Conservation (phyloP, 495 filamentous ascomycete genomes). For the Podospora australis region DNA sequence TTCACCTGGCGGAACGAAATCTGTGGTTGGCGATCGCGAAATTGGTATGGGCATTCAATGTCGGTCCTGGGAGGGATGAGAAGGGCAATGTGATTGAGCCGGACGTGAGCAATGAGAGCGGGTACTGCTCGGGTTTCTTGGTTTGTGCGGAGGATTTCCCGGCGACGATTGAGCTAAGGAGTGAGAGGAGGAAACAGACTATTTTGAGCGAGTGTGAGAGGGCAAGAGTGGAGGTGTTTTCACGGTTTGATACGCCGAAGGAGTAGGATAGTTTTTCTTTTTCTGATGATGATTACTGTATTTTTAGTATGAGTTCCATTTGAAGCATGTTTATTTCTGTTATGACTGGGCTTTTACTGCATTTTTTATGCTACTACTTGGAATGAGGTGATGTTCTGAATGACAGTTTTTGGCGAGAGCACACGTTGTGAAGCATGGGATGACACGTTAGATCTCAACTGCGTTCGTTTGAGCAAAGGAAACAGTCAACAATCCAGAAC, state of each 20-base stretch:
- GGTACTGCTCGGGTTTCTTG: conserved; percentile 37
- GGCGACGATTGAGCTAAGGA: conserved; percentile 17
- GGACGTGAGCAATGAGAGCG: conserved; percentile 21
- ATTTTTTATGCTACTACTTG: too few relatives aligned
- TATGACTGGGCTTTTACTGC: too few relatives aligned
- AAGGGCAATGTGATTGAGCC: conserved; percentile 19
- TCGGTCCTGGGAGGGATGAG: conserved; percentile 24
- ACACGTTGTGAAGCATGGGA: too few relatives aligned
- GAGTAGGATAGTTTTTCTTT: neutral
- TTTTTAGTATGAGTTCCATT: too few relatives aligned
- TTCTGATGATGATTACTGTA: neutral
- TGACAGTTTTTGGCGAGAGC: too few relatives aligned
- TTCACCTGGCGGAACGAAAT: conserved; percentile 48
- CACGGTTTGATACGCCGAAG: conserved; percentile 11
- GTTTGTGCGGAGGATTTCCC: conserved; percentile 27
- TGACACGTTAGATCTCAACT: too few relatives aligned
- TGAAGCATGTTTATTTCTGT: too few relatives aligned
- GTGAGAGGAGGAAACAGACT: conserved; percentile 17
- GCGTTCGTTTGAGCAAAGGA: too few relatives aligned
- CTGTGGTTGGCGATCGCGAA: conserved; percentile 43
- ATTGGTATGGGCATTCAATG: conserved; percentile 48
- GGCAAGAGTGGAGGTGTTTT: conserved; percentile 22
- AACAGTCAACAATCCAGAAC: too few relatives aligned
- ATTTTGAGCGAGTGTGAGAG: conserved; percentile 22
- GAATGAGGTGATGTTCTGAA: too few relatives aligned